Conservation (phyloP, 768 basidiomycete genomes). For the Neoboletus magnificus region DNA sequence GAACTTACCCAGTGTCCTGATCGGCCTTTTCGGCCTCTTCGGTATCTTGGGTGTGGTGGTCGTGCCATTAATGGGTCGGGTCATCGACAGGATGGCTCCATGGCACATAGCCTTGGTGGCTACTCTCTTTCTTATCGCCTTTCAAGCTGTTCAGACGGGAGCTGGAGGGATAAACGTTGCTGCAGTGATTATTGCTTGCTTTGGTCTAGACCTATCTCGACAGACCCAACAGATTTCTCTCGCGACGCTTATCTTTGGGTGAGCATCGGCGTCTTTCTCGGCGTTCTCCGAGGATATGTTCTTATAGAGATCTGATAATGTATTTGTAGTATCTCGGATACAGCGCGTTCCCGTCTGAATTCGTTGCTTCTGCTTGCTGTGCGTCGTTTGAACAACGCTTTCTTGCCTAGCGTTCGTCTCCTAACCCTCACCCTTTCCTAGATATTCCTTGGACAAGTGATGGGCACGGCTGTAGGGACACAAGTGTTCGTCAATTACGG, state of each 20-base stretch:
- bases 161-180: conserved; percentile 66
- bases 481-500: conserved; percentile 63
- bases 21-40: conserved; percentile 68
- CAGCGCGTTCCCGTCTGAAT: conserved; percentile 66
- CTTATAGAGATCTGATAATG: not conserved
- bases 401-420: not conserved
- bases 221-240: conserved; percentile 68
- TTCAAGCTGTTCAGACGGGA: conserved; percentile 59
- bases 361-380: conserved; percentile 68
- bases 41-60: conserved; percentile 64
- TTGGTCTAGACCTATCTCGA: conserved; percentile 66
- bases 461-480: conserved; percentile 75
- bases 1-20: conserved; percentile 37
- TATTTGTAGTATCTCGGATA: conserved; percentile 28
- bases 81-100: conserved; percentile 64
- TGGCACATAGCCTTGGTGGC: conserved; percentile 69
- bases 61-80: conserved; percentile 63
- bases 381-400: conserved; percentile 10
- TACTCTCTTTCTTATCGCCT: conserved; percentile 41
- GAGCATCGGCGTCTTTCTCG: conserved; percentile 15
- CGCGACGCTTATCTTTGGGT: conserved; percentile 50
- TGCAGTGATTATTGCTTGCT: conserved; percentile 61
- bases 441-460: conserved; percentile 74
- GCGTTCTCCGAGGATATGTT: not conserved
- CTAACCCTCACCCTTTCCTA: conserved; percentile 4